phyloP scores from a whole-genome alignment of 2,329 filamentous ascomycete species.

The Fusarium lateritium region DNA sequence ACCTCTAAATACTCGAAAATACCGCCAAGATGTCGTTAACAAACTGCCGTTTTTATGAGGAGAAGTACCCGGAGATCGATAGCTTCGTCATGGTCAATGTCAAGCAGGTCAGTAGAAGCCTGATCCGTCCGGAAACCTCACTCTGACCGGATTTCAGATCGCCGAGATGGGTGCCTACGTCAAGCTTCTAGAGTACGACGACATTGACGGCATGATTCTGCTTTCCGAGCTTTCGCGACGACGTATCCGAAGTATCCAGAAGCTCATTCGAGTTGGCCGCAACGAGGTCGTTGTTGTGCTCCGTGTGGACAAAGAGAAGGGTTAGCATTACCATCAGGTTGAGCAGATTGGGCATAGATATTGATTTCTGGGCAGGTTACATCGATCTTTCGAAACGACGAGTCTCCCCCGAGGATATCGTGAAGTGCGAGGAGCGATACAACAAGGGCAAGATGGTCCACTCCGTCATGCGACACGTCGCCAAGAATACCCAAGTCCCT shows the following conservation, averaged over 20 bases:
- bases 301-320: slow-evolving; percentile 99
- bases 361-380: slow-evolving; percentile 69
- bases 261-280: slow-evolving; percentile 96
- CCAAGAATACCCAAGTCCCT: slow-evolving; percentile 95
- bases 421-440: slow-evolving; percentile 99
- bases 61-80: slow-evolving; percentile 95
- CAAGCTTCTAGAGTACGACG: slow-evolving; percentile 99
- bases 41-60: slow-evolving; percentile 97
- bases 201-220: slow-evolving; percentile 99
- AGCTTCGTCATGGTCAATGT: slow-evolving; percentile 99
- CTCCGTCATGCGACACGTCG: slow-evolving; percentile 98
- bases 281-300: slow-evolving; percentile 99
- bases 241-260: slow-evolving; percentile 99
- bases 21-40: slow-evolving; percentile 89
- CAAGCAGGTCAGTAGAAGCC: slow-evolving; percentile 79
- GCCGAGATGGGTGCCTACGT: slow-evolving; percentile 99
- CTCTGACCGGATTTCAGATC: slow-evolving; percentile 71
- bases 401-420: slow-evolving; percentile 96
- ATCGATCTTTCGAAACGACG: slow-evolving; percentile 99
- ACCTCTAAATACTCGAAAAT: slow-evolving; percentile 48
- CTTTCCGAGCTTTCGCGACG: slow-evolving; percentile 97
- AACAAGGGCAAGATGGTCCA: slow-evolving; percentile 99
- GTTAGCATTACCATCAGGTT: slow-evolving; percentile 59
- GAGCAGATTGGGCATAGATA: slow-evolving; percentile 41
- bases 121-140: slow-evolving; percentile 24